Percentiles rank a stretch among this genome's conserved stretches.
phyloP scores from a whole-genome alignment of 23 red algal species.

The Pyropia yezoensis region DNA sequence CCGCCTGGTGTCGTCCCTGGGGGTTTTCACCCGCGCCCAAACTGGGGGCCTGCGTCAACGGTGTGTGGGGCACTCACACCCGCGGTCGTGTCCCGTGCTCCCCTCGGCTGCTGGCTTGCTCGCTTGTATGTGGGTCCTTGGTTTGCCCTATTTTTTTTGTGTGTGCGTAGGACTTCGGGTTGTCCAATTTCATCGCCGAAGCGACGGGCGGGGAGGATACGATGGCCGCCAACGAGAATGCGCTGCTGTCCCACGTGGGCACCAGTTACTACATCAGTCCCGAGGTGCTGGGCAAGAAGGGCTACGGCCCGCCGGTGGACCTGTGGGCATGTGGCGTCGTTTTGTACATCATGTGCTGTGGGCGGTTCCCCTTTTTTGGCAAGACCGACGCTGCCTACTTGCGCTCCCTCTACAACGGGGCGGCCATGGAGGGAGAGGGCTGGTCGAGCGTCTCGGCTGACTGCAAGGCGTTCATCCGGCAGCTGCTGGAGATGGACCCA shows the following conservation, averaged over 20 bases:
- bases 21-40: neutral
- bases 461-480: conserved; percentile 9
- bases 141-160: too few relatives aligned
- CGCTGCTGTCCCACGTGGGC: conserved; percentile 16
- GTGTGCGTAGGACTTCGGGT: conserved; percentile 23
- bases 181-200: conserved; percentile 15
- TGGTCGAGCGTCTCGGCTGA: conserved; percentile 12
- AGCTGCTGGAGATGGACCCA: conserved; percentile 23
- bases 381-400: conserved; percentile 11
- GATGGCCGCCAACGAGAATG: conserved; percentile 7
- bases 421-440: conserved; percentile 5
- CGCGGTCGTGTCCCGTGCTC: neutral
- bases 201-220: neutral
- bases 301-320: conserved; percentile 44
- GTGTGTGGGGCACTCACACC: too few relatives aligned
- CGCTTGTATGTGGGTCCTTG: too few relatives aligned
- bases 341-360: conserved; percentile 49
- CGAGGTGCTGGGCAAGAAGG: conserved; percentile 25
- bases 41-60: neutral
- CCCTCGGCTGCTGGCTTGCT: conserved; percentile 4
- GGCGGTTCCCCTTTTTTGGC: conserved; percentile 31
- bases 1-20: neutral
- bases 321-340: conserved; percentile 48
- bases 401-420: conserved; percentile 1
- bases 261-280: conserved; percentile 48